Base-by-base conservation (phyloP, 2,329 filamentous ascomycete genomes). In the Cladobotryum mycophilum region DNA sequence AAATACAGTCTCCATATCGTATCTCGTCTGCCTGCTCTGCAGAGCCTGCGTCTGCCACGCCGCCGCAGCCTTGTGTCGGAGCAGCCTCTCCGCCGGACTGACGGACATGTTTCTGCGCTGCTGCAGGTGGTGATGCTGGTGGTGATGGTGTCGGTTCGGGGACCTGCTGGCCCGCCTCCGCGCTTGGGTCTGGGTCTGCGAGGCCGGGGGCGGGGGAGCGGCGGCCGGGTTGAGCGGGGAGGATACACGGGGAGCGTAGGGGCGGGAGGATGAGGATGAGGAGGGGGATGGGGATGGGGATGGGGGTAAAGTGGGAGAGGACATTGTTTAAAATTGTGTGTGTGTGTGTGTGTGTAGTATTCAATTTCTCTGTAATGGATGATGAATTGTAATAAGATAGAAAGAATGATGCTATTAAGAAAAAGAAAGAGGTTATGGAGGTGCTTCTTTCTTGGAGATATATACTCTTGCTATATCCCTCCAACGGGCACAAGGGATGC, bases 11-110 rank as follows among this genome's bases (percentile, higher is more conserved):
- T 30, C 25, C 25, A 30, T 30, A 11, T 30, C 25, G 8, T 40
- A n/a, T 7, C 17, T 18, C 37, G 37, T 15, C 37, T 40, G 37
- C 12, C 38, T 17, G 5, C 14, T 20, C n/a, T 41, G 14, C 15
- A 67, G 55, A 13, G 63, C 60, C 56, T 68, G 63, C 33, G 64
- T 66, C 15, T 60, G 64, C 70, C 70, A 73, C 5, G 71, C 71
- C 48, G 63, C 61, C 5, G 67, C 70, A 1, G 70, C 73, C 55
- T 73, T 74, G 50, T 67, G 62, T 25, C 72, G 64, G 51, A 75
- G 65, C 15, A 75, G 57, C 30, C 61, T 62, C 56, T 74, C 64
- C 1, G 70, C 67, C 18, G 72, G 71, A 51, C 72, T 73, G 47
- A 65, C 56, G 18, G 61, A 59, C 37, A 55, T 49, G 40, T 54